Conservation (phyloP, 306 rosid species). For the Quercus alba region DNA sequence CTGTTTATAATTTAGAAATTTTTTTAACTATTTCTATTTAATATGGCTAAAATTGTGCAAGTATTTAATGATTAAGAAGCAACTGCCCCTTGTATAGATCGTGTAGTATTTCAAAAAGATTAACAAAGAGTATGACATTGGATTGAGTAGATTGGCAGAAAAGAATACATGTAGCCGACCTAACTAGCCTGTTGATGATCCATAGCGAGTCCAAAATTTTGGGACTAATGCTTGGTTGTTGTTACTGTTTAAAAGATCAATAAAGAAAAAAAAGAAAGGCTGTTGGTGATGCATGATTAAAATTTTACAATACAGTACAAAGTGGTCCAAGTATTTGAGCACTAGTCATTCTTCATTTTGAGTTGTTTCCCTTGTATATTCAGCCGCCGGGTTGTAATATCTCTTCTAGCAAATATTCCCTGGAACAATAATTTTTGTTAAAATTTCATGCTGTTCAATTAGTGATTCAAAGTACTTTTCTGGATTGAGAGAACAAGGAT, state of each 20-base stretch:
- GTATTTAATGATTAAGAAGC: too few relatives aligned
- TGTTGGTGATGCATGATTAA: not conserved
- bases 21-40: too few relatives aligned
- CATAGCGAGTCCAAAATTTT: too few relatives aligned
- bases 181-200: too few relatives aligned
- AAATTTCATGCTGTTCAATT: not conserved
- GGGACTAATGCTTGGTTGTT: too few relatives aligned
- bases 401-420: not conserved
- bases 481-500: not conserved
- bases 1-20: not conserved
- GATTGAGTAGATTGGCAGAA: too few relatives aligned
- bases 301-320: not conserved
- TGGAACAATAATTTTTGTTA: not conserved
- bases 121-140: too few relatives aligned
- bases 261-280: not conserved
- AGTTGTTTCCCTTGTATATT: not conserved
- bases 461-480: slow-evolving; percentile 7
- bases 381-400: not conserved
- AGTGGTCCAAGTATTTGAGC: not conserved
- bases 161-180: too few relatives aligned
- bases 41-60: too few relatives aligned
- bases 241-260: not conserved
- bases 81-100: too few relatives aligned
- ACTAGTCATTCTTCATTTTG: not conserved
- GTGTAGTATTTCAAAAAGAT: not conserved